These are phyloP conservation scores for Lasiodiplodia sp. DNA, from an alignment of 2,329 filamentous ascomycete genomes.

Conservation along the genomic window DNA sequence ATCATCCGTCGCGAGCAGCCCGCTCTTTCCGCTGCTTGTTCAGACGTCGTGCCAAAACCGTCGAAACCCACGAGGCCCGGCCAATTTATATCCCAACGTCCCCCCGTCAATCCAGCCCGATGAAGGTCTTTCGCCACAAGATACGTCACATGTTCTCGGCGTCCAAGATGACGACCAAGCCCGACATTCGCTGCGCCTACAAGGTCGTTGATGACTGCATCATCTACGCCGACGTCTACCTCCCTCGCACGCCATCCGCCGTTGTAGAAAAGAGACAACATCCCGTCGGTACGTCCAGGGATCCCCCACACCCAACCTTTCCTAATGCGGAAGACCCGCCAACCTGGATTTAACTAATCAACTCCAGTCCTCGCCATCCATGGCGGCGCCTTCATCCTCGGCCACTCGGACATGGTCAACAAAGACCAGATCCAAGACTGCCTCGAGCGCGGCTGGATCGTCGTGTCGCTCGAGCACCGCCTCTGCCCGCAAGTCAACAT, in stretches of 20 bases:
- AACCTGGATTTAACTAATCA: background rate
- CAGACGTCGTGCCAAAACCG: background rate
- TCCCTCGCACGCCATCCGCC: background rate
- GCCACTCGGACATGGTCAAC: slow-evolving; percentile 31
- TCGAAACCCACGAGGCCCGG: background rate
- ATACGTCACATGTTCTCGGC: background rate
- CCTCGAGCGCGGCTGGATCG: slow-evolving; percentile 34
- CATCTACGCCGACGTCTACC: slow-evolving; percentile 30
- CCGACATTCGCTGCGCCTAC: slow-evolving; percentile 28
- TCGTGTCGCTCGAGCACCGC: slow-evolving; percentile 35
- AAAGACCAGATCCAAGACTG: slow-evolving; percentile 34
- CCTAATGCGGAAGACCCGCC: background rate
- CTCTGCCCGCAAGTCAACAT: slow-evolving; percentile 46
- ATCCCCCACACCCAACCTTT: slow-evolving; percentile 30
- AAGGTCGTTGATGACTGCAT: slow-evolving; percentile 26
- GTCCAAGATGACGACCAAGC: background rate
- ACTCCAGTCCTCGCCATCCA: slow-evolving; percentile 52
- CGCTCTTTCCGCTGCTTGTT: background rate
- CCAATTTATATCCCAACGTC: background rate
- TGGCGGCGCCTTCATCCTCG: slow-evolving; percentile 55
- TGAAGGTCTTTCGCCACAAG: background rate
- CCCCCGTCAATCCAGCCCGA: background rate
- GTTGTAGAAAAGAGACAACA: background rate
- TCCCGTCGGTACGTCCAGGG: slow-evolving; percentile 2
- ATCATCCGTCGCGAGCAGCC: background rate